Evolutionary conservation across 495 filamentous ascomycete species (phyloP).

Genomic region (Podospora anserina): DNA sequence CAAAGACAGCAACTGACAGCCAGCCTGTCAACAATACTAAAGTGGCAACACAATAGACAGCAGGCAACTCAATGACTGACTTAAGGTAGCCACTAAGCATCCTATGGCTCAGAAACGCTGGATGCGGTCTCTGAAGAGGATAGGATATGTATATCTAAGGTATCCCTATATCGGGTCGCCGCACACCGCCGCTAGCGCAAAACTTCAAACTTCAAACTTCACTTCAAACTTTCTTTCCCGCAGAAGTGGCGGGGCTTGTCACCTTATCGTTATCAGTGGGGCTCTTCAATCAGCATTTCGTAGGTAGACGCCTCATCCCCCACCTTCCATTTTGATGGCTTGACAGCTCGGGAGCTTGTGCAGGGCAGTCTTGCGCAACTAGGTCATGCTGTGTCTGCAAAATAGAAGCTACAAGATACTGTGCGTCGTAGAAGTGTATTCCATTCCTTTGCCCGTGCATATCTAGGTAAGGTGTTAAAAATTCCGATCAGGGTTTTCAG

Average conservation of each 20-base stretch:
- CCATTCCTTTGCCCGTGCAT: no score
- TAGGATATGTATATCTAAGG: no score
- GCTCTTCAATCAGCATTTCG: background rate
- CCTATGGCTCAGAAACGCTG: background rate
- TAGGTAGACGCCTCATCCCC: background rate
- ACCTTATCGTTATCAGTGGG: slow-evolving; percentile 14
- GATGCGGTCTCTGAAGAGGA: background rate
- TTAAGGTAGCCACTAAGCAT: background rate
- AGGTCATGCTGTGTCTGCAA: background rate
- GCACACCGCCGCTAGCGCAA: slow-evolving; percentile 2
- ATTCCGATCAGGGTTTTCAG: background rate
- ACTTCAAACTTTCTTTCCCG: background rate
- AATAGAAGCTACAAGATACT: background rate
- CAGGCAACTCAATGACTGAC: no score
- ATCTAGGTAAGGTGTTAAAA: no score
- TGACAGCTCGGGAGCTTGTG: background rate
- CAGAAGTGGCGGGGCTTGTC: background rate
- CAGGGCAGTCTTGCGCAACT: background rate
- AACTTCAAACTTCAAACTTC: slow-evolving; percentile 1
- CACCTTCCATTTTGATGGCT: background rate
- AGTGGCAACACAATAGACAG: background rate
- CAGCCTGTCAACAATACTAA: background rate
- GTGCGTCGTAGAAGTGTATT: background rate
- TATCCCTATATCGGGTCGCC: background rate
- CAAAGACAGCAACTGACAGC: no score